Percentiles rank a stretch among this genome's conserved stretches.
These are phyloP conservation scores for Nigrospora sphaerica DNA, from an alignment of 2,329 filamentous ascomycete genomes.

Conservation along the genomic window DNA sequence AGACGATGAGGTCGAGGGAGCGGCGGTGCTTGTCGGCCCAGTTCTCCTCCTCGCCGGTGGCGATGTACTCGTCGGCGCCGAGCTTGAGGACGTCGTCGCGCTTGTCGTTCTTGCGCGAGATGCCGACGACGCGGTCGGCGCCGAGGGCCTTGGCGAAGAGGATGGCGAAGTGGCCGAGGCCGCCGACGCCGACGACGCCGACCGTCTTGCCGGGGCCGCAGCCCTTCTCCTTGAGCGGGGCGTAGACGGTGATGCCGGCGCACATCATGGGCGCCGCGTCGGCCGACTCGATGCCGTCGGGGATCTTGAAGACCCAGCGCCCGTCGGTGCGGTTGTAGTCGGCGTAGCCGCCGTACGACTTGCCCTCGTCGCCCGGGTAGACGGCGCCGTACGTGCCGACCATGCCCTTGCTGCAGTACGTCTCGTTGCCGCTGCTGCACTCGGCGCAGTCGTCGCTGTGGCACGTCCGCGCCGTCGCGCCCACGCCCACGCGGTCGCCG, in stretches of 20 bases:
- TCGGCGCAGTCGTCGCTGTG: conserved; percentile 16
- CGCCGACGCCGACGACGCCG: conserved; percentile 7
- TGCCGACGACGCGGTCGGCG: conserved; percentile 7
- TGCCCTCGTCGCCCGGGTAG: conserved; percentile 36
- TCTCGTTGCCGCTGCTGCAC: conserved; percentile 8
- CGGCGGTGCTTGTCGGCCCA: conserved; percentile 5
- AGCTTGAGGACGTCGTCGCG: conserved; percentile 7
- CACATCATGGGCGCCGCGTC: conserved; percentile 24
- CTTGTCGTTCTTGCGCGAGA: conserved; percentile 6
- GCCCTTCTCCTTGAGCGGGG: conserved; percentile 6
- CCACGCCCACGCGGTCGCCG: conserved; percentile 23
- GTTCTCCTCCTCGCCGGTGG: conserved; percentile 7
- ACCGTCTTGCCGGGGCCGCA: conserved; percentile 7
- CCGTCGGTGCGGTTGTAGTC: conserved; percentile 10
- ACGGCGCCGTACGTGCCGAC: conserved; percentile 35
- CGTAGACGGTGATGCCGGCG: conserved; percentile 6
- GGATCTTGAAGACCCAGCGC: conserved; percentile 35
- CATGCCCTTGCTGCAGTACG: conserved; percentile 12
- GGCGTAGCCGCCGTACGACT: conserved; percentile 45
- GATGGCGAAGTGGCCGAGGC: conserved; percentile 6
- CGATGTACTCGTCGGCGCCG: conserved; percentile 7
- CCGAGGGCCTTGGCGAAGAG: conserved; percentile 7
- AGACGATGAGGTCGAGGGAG: conserved; percentile 6
- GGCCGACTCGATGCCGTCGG: conserved; percentile 22
- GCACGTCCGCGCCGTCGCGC: conserved; percentile 38